These are phyloP conservation scores for Ettlia oleoabundans DNA, from an alignment of 139 green algal genomes.

Conservation along the genomic window DNA sequence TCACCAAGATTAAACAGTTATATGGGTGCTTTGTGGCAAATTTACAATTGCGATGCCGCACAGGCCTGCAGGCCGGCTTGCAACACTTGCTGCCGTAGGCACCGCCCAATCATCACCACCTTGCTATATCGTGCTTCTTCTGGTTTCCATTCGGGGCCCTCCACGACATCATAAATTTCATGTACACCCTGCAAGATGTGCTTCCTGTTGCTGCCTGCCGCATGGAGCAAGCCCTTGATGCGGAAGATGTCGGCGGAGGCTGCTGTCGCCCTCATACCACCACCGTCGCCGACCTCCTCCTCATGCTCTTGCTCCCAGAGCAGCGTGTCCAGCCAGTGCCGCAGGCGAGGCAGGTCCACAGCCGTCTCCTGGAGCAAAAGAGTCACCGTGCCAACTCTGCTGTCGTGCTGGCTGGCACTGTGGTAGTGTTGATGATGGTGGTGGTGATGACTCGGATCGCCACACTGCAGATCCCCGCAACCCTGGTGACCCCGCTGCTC, in stretches of 20 bases:
- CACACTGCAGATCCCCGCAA: not conserved
- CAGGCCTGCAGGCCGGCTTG: constrained; percentile 19
- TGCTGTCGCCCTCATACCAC: too few species aligned
- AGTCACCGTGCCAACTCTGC: constrained; percentile 46
- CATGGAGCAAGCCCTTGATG: constrained; percentile 81
- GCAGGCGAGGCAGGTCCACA: constrained; percentile 49
- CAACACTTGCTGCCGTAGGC: constrained; percentile 44
- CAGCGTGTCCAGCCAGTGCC: constrained; percentile 65
- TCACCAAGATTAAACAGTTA: not conserved
- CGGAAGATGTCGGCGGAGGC: constrained; percentile 65
- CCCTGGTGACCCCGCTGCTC: not conserved
- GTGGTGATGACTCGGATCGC: constrained; percentile 3
- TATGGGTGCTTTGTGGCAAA: too few species aligned
- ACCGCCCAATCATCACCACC: constrained; percentile 74
- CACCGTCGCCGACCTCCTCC: not conserved
- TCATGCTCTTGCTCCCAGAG: constrained; percentile 62
- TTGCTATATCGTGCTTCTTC: constrained; percentile 39
- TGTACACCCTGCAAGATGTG: constrained; percentile 73
- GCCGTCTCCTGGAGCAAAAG: constrained; percentile 28
- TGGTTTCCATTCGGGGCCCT: constrained; percentile 54
- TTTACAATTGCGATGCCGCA: too few species aligned
- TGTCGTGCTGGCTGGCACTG: constrained; percentile 29
- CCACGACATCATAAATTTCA: constrained; percentile 82
- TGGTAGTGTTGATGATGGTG: constrained; percentile 18
- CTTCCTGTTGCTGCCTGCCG: constrained; percentile 49